phyloP scores from a whole-genome alignment of 805 yeast species.

The Candida ulmi region DNA sequence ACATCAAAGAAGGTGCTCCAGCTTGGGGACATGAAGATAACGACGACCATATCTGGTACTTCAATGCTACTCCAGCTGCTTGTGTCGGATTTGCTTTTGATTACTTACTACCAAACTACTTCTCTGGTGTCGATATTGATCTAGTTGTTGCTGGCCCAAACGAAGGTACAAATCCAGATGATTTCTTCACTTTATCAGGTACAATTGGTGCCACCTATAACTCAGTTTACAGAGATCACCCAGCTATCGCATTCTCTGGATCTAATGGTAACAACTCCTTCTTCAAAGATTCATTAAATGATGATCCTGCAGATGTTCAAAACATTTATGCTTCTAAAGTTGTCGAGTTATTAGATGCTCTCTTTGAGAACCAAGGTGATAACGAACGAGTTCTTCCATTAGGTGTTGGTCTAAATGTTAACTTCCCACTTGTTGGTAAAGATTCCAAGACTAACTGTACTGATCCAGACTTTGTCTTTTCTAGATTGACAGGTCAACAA shows the following conservation, averaged over 20 bases:
- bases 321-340: conserved; percentile 40
- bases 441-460: conserved; percentile 32
- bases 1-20: conserved; percentile 43
- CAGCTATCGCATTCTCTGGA: conserved; percentile 50
- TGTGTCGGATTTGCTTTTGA: conserved; percentile 44
- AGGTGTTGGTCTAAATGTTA: conserved; percentile 42
- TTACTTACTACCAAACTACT: conserved; percentile 40
- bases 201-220: conserved; percentile 47
- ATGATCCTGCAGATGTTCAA: conserved; percentile 34
- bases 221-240: conserved; percentile 41
- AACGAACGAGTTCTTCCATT: conserved; percentile 34
- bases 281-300: conserved; percentile 34
- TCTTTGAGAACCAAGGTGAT: conserved; percentile 34
- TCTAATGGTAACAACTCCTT: conserved; percentile 42
- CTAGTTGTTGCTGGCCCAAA: conserved; percentile 49
- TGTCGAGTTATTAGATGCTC: conserved; percentile 31
- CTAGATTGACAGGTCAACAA: conserved; percentile 40
- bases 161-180: conserved; percentile 44
- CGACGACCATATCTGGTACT: conserved; percentile 44
- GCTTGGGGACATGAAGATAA: conserved; percentile 48
- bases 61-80: conserved; percentile 52
- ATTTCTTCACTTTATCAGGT: conserved; percentile 40
- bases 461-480: conserved; percentile 35
- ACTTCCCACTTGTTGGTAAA: conserved; percentile 41
- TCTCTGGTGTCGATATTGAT: conserved; percentile 39